Conservation (phyloP, 768 basidiomycete genomes). For the Gelatoporia subvermispora region DNA sequence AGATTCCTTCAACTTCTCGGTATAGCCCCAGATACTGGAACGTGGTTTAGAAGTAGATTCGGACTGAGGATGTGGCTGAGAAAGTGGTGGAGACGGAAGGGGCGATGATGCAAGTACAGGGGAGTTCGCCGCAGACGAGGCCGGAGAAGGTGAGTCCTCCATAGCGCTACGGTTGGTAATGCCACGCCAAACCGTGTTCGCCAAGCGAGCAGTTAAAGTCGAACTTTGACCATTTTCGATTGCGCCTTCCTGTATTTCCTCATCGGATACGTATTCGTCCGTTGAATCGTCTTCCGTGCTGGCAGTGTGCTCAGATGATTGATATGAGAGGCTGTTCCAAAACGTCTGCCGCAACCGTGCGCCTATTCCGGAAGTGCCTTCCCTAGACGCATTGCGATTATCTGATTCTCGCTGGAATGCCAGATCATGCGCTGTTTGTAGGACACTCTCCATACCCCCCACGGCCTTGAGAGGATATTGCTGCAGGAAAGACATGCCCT, state of each 20-base stretch:
- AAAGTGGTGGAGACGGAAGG: slow-evolving; percentile 14
- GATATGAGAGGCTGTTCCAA: slow-evolving; percentile 66
- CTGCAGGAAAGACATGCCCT: slow-evolving; percentile 61
- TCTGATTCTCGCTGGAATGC: slow-evolving; percentile 40
- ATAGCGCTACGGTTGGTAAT: slow-evolving; percentile 72
- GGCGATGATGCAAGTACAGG: slow-evolving; percentile 25
- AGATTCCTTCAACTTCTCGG: slow-evolving; percentile 69
- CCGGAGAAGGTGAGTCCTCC: slow-evolving; percentile 51
- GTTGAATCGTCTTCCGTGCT: slow-evolving; percentile 26
- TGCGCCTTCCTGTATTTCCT: slow-evolving; percentile 5
- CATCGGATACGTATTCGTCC: slow-evolving; percentile 25
- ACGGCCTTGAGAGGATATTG: slow-evolving; percentile 58
- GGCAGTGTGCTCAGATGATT: slow-evolving; percentile 35
- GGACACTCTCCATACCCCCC: slow-evolving; percentile 65
- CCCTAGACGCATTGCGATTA: slow-evolving; percentile 27
- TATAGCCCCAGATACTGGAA: slow-evolving; percentile 60
- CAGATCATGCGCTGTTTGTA: slow-evolving; percentile 67
- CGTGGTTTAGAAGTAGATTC: slow-evolving; percentile 10
- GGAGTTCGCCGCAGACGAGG: slow-evolving; percentile 23
- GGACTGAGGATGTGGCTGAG: slow-evolving; percentile 10
- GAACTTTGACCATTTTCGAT: slow-evolving; percentile 17
- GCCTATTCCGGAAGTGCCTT: slow-evolving; percentile 40
- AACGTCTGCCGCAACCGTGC: slow-evolving; percentile 52
- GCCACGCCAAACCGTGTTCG: slow-evolving; percentile 69
- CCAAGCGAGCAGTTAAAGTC: slow-evolving; percentile 48